A percentile compares a stretch with the other conserved stretches of the same genome.
These are phyloP conservation scores for Spergularia marina DNA, from an alignment of 148 eudicot species.

Conservation along the genomic window DNA sequence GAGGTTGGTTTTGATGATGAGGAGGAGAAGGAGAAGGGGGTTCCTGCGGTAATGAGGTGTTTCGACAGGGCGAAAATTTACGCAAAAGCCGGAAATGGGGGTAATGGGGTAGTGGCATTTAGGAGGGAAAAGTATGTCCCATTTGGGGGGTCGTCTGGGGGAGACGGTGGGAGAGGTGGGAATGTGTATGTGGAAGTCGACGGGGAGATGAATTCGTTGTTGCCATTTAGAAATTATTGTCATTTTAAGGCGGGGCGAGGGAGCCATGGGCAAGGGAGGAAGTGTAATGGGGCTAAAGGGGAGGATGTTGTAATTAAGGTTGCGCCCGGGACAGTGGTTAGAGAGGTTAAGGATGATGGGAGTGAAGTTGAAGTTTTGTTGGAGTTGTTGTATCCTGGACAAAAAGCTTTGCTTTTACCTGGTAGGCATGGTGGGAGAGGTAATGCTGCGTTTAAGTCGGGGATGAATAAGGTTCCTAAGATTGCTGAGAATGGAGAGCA, in stretches of 20 bases:
- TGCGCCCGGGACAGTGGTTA: conserved; percentile 85
- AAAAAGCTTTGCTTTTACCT: conserved; percentile 74
- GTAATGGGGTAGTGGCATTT: conserved; percentile 93
- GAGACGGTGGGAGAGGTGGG: conserved; percentile 97
- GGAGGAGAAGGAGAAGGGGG: conserved; percentile 86
- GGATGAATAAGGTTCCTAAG: conserved; percentile 80
- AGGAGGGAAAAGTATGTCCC: conserved; percentile 90
- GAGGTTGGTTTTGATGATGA: conserved; percentile 26
- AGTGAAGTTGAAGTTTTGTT: conserved; percentile 60
- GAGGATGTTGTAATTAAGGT: conserved; percentile 89
- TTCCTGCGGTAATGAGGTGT: conserved; percentile 97
- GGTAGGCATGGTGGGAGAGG: conserved; percentile 98
- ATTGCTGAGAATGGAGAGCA: conserved; percentile 96
- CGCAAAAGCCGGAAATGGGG: conserved; percentile 83
- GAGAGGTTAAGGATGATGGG: conserved; percentile 66
- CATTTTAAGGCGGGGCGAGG: conserved; percentile 92
- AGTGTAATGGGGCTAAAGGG: conserved; percentile 72
- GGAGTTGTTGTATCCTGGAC: conserved; percentile 79
- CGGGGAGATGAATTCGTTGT: conserved; percentile 75
- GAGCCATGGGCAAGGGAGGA: conserved; percentile 73
- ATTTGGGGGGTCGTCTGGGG: conserved; percentile 89
- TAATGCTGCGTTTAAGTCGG: conserved; percentile 88
- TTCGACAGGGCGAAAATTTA: conserved; percentile 83
- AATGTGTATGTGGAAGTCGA: conserved; percentile 84
- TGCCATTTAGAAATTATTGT: conserved; percentile 71